These are phyloP conservation scores for Tolypocladium sp. DNA, from an alignment of 2,329 filamentous ascomycete genomes.

Conservation along the genomic window DNA sequence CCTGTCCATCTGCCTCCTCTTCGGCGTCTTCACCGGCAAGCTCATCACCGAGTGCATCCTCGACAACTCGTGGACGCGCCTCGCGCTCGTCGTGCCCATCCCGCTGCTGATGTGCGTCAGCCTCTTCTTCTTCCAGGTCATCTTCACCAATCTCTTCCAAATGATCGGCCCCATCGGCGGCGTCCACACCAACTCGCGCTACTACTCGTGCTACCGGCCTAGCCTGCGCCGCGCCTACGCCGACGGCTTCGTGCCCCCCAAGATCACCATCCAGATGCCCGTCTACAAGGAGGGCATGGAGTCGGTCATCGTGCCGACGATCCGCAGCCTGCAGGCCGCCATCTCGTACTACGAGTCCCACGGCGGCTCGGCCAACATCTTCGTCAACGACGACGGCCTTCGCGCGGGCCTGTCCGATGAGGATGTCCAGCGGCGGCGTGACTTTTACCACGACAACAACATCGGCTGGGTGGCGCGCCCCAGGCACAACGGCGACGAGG, in stretches of 20 bases:
- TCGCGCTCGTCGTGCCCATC: slow-evolving; percentile 23
- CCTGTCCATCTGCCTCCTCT: slow-evolving; percentile 26
- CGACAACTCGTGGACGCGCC: slow-evolving; percentile 26
- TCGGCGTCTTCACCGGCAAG: slow-evolving; percentile 26
- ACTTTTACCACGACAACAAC: slow-evolving; percentile 40
- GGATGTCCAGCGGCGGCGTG: slow-evolving; percentile 28
- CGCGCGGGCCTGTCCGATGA: slow-evolving; percentile 36
- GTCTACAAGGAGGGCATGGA: slow-evolving; percentile 32
- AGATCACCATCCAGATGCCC: slow-evolving; percentile 23
- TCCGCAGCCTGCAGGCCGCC: slow-evolving; percentile 37
- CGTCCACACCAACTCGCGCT: slow-evolving; percentile 32
- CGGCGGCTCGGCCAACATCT: slow-evolving; percentile 39
- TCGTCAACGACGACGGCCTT: slow-evolving; percentile 56
- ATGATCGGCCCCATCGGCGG: slow-evolving; percentile 39
- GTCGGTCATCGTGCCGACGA: slow-evolving; percentile 37
- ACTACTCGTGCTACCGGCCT: slow-evolving; percentile 30
- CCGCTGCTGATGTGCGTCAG: slow-evolving; percentile 24
- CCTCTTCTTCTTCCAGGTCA: slow-evolving; percentile 34
- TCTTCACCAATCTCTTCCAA: slow-evolving; percentile 30
- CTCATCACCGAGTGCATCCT: slow-evolving; percentile 27
- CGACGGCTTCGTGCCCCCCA: slow-evolving; percentile 24
- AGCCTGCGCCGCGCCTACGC: slow-evolving; percentile 21
- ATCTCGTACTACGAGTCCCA: slow-evolving; percentile 41
- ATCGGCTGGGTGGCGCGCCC: slow-evolving; percentile 39
- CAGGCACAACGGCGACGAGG: slow-evolving; percentile 33